Evolutionary conservation across 2,329 filamentous ascomycete species (phyloP), one percentile per base, ranked within the genome.

Genomic region (Grosmannia penicillata): DNA sequence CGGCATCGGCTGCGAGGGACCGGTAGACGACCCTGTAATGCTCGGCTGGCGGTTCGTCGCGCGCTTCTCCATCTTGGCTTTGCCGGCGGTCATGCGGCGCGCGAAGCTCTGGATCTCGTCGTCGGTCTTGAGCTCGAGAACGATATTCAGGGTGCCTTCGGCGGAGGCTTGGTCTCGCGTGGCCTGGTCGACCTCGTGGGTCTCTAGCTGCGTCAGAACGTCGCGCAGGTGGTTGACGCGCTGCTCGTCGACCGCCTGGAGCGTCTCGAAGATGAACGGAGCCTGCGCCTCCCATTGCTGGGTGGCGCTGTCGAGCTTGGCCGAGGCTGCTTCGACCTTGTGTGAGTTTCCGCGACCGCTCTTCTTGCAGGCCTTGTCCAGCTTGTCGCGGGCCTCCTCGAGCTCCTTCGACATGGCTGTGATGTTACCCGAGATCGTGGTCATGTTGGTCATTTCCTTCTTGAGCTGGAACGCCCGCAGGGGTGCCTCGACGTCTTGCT

Each of bases 251-350:
- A 93, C 65, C 6, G 83, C 80, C 56, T 98, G 91, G 21, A 98
- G 72, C 43, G 79, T 82, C 59, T 98, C 91, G 53, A 93, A 95
- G 43, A 95, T 81, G 58, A 84, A 96, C 1, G 91, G 91, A 13
- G 91, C 85, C 56, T 94, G 86, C 1, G 85, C 86, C 40, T 94
- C 79, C 91, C 91, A 98, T 54, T 93, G 82, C 47, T 79, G 72
- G 32, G 69, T 74, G n/a, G 85, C 80, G 43, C 75, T 75, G 46
- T 93, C 82, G 31, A 93, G 72, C 46, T 77, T 78, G 15, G 74
- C 65, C 10, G 74, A 69, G 11, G 85, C 86, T 45, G 70, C 70
- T 31, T 86, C 82, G 28, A 91, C 72, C 57, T 91, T 93, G 42
- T 76, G 74, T 3, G 78, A 70, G 50, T 75, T 86, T 30, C 80